These are phyloP conservation scores for Apiospora pterosperma DNA, from an alignment of 2,329 filamentous ascomycete genomes.

Conservation along the genomic window DNA sequence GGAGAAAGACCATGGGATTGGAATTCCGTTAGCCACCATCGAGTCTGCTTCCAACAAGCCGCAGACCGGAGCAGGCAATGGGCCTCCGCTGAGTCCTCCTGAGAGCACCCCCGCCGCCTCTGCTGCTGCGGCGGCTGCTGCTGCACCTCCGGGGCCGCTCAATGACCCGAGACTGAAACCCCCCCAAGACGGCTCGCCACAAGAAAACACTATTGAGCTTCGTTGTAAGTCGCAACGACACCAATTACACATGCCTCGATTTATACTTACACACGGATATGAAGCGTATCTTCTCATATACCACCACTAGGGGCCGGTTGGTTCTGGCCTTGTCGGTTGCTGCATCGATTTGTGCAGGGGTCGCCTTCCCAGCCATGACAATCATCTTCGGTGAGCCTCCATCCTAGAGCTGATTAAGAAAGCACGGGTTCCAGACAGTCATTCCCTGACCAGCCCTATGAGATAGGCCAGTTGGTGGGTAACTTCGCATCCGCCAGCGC, in stretches of 20 bases:
- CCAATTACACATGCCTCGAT: too few relatives aligned
- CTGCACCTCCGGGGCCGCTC: neutral
- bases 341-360: constrained; percentile 23
- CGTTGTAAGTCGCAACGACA: neutral
- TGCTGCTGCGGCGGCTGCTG: neutral
- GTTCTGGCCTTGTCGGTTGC: constrained; percentile 19
- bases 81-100: neutral
- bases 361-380: constrained; percentile 44
- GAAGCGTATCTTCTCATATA: constrained; percentile 26
- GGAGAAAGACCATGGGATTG: neutral
- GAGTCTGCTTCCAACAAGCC: neutral
- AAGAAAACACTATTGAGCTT: neutral
- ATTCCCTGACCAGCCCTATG: constrained; percentile 7
- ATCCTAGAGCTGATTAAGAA: neutral
- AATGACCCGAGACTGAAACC: neutral
- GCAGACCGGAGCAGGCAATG: neutral
- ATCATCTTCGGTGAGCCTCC: constrained; percentile 50
- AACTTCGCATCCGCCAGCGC: constrained; percentile 37
- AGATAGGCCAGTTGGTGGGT: constrained; percentile 40
- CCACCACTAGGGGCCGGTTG: constrained; percentile 22
- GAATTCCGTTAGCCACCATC: neutral
- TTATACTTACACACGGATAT: constrained; percentile 10
- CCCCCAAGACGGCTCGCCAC: neutral
- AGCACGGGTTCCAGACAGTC: neutral
- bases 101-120: neutral